These are phyloP conservation scores for Solanum hybrid DNA, from an alignment of 305 asterid species.

Conservation along the genomic window DNA sequence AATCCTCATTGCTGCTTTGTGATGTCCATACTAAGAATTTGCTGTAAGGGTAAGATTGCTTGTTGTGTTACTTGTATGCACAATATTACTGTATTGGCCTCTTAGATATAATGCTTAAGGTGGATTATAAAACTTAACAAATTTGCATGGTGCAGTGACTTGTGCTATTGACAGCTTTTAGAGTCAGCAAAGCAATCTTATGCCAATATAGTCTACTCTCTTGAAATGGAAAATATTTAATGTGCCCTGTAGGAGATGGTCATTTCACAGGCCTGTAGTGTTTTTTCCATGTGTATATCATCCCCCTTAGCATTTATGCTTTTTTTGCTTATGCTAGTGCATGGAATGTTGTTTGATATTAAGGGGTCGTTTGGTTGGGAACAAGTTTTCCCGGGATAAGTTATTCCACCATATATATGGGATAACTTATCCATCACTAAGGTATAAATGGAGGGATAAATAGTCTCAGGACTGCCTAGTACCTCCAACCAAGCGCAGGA, in stretches of 20 bases:
- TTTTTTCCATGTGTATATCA: background rate
- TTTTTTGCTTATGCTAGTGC: background rate
- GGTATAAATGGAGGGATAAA: background rate
- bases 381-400: background rate
- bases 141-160: background rate
- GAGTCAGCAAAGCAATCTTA: background rate
- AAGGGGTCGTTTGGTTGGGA: background rate
- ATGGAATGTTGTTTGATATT: background rate
- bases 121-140: background rate
- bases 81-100: background rate
- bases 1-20: background rate
- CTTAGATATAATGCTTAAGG: background rate
- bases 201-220: background rate
- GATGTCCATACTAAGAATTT: background rate
- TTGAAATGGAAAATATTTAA: background rate
- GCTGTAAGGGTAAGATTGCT: background rate
- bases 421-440: background rate
- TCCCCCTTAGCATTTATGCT: background rate
- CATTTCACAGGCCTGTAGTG: background rate
- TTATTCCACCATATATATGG: background rate
- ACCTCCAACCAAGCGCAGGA: background rate
- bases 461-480: background rate
- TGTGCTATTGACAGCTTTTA: background rate
- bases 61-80: background rate
- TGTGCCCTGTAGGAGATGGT: background rate